These are phyloP conservation scores for Poronia punctata DNA, from an alignment of 495 filamentous ascomycete genomes.

Conservation along the genomic window DNA sequence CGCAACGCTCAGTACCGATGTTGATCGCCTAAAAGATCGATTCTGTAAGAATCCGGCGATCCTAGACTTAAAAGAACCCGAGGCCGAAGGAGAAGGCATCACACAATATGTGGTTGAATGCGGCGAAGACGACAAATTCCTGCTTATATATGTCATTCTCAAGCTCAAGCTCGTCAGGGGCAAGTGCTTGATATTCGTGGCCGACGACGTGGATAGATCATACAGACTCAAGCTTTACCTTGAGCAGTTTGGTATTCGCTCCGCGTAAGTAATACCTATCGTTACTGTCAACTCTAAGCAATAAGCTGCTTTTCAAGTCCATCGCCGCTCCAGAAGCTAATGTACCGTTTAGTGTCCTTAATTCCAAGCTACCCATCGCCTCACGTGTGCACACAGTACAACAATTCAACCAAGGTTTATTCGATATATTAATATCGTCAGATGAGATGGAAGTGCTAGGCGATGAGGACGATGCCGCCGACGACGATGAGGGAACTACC, in stretches of 20 bases:
- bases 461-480: slow-evolving; percentile 41
- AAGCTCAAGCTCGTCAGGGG: slow-evolving; percentile 92
- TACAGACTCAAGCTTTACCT: slow-evolving; percentile 94
- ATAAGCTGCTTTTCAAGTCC: too few species aligned
- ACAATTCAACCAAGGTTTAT: slow-evolving; percentile 92
- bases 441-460: slow-evolving; percentile 87
- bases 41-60: slow-evolving; percentile 77
- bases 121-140: slow-evolving; percentile 94
- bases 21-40: slow-evolving; percentile 75
- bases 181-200: slow-evolving; percentile 90
- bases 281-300: too few species aligned
- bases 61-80: slow-evolving; percentile 65
- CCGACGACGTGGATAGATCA: slow-evolving; percentile 86
- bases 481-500: slow-evolving; percentile 11
- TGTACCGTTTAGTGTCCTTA: slow-evolving; percentile 90
- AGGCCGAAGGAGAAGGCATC: slow-evolving; percentile 64
- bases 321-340: too few species aligned
- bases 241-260: slow-evolving; percentile 91
- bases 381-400: slow-evolving; percentile 90
- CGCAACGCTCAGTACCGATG: slow-evolving; percentile 79
- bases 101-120: slow-evolving; percentile 87
- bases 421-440: slow-evolving; percentile 94
- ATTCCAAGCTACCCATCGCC: slow-evolving; percentile 90
- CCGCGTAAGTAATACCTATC: slow-evolving; percentile 19
- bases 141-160: slow-evolving; percentile 88